A percentile compares a stretch with the other conserved stretches of the same genome.
Evolutionary conservation across 1,284 basidiomycete genomes (phyloP).

Genomic region (Marasmius fiardii): DNA sequence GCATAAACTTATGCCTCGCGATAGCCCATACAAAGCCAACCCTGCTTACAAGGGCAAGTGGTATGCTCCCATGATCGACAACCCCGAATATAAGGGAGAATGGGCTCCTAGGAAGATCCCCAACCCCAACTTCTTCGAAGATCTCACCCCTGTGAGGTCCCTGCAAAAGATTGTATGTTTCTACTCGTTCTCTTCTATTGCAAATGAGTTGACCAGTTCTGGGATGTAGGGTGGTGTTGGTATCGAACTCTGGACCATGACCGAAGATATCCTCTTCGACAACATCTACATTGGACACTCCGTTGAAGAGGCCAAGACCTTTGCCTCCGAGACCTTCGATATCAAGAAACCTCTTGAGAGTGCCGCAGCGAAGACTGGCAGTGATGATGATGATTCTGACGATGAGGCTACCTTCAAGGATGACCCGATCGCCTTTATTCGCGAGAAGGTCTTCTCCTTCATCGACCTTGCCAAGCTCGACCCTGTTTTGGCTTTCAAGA

Average conservation of each 20-base stretch:
- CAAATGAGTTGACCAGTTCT: neutral
- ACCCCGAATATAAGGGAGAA: slow-evolving; percentile 96
- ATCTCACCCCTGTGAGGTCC: slow-evolving; percentile 78
- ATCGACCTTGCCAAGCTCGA: slow-evolving; percentile 70
- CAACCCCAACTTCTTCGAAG: slow-evolving; percentile 94
- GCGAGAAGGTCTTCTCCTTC: slow-evolving; percentile 72
- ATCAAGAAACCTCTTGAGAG: slow-evolving; percentile 77
- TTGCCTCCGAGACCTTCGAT: slow-evolving; percentile 83
- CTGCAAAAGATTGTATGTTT: slow-evolving; percentile 76
- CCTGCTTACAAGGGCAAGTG: slow-evolving; percentile 96
- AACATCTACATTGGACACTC: slow-evolving; percentile 95
- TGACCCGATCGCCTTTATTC: slow-evolving; percentile 77
- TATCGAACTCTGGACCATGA: slow-evolving; percentile 99
- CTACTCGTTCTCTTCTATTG: neutral
- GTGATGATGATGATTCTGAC: slow-evolving; percentile 52
- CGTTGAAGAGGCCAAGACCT: slow-evolving; percentile 71
- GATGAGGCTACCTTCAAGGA: slow-evolving; percentile 61
- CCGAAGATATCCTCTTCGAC: slow-evolving; percentile 93
- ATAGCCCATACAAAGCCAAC: slow-evolving; percentile 83
- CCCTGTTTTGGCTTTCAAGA: slow-evolving; percentile 74
- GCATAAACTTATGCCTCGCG: slow-evolving; percentile 9
- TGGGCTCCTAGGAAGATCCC: slow-evolving; percentile 92
- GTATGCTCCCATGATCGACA: slow-evolving; percentile 91
- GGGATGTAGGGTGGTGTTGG: slow-evolving; percentile 77
- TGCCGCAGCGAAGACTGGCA: slow-evolving; percentile 44